These are phyloP conservation scores for Rubroboletus pulcherrimus DNA, from an alignment of 768 basidiomycete species.

Conservation along the genomic window DNA sequence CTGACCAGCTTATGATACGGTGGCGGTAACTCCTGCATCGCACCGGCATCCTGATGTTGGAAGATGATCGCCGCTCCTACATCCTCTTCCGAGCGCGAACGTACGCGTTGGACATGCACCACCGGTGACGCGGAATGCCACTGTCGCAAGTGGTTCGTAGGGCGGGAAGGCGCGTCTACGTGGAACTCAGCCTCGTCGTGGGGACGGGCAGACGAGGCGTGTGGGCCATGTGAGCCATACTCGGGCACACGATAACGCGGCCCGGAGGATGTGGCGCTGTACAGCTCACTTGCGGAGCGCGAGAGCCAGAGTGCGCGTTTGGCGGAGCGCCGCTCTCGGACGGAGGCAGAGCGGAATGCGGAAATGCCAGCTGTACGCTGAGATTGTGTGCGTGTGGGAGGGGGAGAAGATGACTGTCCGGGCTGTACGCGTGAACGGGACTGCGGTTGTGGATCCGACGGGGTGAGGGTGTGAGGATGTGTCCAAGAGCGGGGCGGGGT, in stretches of 20 bases:
- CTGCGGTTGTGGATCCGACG: not conserved
- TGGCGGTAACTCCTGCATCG: slow-evolving; percentile 23
- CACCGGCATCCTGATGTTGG: slow-evolving; percentile 19
- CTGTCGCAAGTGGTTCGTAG: slow-evolving; percentile 16
- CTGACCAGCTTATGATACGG: slow-evolving; percentile 21
- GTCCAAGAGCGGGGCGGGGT: not conserved
- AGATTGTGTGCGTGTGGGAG: not conserved
- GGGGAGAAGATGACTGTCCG: not conserved
- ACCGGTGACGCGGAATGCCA: slow-evolving; percentile 21
- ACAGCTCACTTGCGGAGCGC: slow-evolving; percentile 25
- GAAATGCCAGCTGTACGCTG: not conserved
- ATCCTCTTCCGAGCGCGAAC: not conserved
- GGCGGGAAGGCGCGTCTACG: not conserved
- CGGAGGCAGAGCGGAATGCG: not conserved
- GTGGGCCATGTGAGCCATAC: not conserved
- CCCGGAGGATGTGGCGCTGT: not conserved
- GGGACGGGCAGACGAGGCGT: not conserved
- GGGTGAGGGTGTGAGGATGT: not conserved
- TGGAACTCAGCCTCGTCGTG: not conserved
- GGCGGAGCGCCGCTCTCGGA: slow-evolving; percentile 7
- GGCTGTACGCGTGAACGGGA: not conserved
- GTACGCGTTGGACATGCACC: not conserved
- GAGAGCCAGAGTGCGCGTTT: slow-evolving; percentile 15
- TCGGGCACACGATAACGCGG: not conserved
- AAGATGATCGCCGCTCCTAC: not conserved